Evolutionary conservation across 257 asterid genomes (phyloP).

Genomic region (Solanum virginianum): DNA sequence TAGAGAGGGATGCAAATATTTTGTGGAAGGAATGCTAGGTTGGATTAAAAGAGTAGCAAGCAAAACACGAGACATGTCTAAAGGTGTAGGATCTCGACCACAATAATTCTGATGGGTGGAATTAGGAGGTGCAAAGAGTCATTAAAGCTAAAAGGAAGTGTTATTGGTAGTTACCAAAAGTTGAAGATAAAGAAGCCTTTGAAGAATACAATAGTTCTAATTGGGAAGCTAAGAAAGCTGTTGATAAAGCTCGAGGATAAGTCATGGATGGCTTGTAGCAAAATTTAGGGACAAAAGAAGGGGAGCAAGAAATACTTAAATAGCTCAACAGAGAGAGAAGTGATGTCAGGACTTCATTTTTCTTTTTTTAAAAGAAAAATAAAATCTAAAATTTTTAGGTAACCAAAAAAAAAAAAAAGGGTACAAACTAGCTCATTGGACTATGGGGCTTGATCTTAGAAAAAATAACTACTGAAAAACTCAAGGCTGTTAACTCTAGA

Average conservation of each 20-base stretch:
- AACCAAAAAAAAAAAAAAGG: not conserved
- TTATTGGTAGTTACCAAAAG: not conserved
- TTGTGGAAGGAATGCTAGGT: not conserved
- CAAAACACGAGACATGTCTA: not conserved
- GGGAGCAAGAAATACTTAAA: not conserved
- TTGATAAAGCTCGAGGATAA: not conserved
- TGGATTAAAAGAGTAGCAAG: not conserved
- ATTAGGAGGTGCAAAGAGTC: not conserved
- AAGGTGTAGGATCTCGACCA: not conserved
- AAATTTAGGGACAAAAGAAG: not conserved
- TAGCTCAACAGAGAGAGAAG: not conserved
- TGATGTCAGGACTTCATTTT: not conserved
- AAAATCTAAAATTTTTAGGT: not conserved
- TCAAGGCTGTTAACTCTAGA: not conserved
- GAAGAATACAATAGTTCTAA: not conserved
- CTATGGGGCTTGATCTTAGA: not conserved
- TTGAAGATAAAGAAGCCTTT: not conserved
- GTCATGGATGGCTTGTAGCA: not conserved
- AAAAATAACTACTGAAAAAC: not conserved
- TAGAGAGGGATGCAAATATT: not conserved
- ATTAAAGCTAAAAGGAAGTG: not conserved
- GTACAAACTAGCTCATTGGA: not conserved
- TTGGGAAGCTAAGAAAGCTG: not conserved
- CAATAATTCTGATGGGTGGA: not conserved
- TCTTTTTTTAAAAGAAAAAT: not conserved